These are phyloP conservation scores for Elsinoe perseae DNA, from an alignment of 2,329 filamentous ascomycete species.

Conservation along the genomic window DNA sequence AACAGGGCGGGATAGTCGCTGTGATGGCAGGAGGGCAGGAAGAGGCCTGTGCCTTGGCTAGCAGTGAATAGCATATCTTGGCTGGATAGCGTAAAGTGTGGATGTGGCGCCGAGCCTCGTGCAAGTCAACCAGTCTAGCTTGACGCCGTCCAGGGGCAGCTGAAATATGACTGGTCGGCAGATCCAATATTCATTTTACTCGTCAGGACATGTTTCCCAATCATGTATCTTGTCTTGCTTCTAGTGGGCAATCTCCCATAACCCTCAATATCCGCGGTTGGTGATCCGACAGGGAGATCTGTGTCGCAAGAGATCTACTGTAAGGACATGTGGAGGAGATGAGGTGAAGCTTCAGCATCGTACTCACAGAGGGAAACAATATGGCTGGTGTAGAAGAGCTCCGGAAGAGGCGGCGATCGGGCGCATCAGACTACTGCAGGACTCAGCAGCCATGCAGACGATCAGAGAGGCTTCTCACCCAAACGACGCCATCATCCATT, in stretches of 20 bases:
- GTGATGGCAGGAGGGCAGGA: background rate
- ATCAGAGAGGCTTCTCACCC: conserved; percentile 2
- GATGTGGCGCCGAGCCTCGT: conserved; percentile 1
- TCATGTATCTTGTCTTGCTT: conserved; percentile 4
- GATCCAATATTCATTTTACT: conserved; percentile 13
- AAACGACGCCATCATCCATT: background rate
- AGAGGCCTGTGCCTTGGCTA: conserved; percentile 7
- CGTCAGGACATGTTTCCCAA: conserved; percentile 11
- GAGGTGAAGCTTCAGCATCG: background rate
- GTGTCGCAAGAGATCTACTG: background rate
- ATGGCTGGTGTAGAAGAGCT: background rate
- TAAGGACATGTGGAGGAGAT: background rate
- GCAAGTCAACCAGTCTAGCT: conserved; percentile 3
- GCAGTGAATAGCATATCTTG: background rate
- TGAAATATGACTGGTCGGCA: conserved; percentile 8
- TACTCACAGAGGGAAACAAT: background rate
- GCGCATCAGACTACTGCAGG: conserved; percentile 11
- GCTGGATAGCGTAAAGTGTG: background rate
- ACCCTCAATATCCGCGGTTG: conserved; percentile 1
- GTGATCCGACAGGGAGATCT: conserved; percentile 4
- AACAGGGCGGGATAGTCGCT: background rate
- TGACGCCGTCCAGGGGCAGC: conserved; percentile 12
- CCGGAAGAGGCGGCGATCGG: background rate
- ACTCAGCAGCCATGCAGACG: background rate
- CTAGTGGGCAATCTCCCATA: conserved; percentile 6